phyloP scores from a whole-genome alignment of 352 stramenopile genomes.

The Phytophthora vignae region DNA sequence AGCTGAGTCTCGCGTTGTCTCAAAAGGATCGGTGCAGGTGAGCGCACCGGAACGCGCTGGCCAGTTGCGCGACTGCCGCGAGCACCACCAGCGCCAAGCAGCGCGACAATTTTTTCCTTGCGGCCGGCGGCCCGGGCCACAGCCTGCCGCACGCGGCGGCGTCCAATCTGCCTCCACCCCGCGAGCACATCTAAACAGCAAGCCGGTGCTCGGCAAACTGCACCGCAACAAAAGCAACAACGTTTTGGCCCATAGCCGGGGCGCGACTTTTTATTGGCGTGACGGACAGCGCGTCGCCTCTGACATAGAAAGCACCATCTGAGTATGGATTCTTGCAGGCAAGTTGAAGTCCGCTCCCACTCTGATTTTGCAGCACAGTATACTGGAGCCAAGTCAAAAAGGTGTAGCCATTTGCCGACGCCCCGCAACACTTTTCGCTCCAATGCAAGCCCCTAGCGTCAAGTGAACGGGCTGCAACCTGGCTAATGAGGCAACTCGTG shows the following conservation, averaged over 20 bases:
- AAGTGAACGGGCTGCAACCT: too few species aligned
- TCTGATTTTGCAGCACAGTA: background rate
- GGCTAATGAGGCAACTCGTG: too few species aligned
- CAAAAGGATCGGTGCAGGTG: background rate
- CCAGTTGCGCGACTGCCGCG: background rate
- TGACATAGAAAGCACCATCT: background rate
- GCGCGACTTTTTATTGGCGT: slow-evolving; percentile 14
- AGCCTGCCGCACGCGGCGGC: background rate
- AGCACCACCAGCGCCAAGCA: background rate
- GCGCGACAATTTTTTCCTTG: background rate
- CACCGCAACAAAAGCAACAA: slow-evolving; percentile 6
- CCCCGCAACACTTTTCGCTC: too few species aligned
- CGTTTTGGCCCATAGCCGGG: background rate
- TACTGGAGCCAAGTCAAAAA: too few species aligned
- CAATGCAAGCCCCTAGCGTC: too few species aligned
- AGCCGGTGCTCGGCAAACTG: slow-evolving; percentile 1
- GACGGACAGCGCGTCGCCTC: slow-evolving; percentile 14
- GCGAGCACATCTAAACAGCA: slow-evolving; percentile 14
- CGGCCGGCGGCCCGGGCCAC: background rate
- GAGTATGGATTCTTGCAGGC: slow-evolving; percentile 3
- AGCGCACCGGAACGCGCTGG: slow-evolving; percentile 5
- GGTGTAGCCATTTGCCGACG: too few species aligned
- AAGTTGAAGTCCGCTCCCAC: background rate
- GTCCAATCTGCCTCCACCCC: slow-evolving; percentile 17
- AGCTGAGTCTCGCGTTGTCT: slow-evolving; percentile 4